These are phyloP conservation scores for Coniosporium apollinis DNA, from an alignment of 495 filamentous ascomycete species.

Conservation along the genomic window DNA sequence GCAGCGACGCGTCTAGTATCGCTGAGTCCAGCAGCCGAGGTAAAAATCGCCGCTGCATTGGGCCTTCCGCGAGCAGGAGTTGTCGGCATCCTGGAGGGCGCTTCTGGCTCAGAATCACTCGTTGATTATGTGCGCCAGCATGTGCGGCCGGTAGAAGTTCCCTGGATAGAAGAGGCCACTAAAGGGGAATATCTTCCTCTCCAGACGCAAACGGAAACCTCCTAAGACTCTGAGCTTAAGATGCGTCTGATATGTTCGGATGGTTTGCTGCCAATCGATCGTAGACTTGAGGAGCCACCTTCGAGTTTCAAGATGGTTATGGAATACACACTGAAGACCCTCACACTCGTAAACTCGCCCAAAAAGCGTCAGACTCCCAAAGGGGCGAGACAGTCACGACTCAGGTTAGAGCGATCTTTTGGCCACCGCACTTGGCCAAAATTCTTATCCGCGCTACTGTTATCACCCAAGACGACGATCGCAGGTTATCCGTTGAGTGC, in stretches of 20 bases:
- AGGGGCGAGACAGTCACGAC: too few species aligned
- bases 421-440: too few species aligned
- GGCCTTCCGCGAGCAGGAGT: conserved; percentile 41
- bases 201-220: background rate
- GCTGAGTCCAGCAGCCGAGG: conserved; percentile 35
- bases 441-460: too few species aligned
- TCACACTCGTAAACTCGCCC: background rate
- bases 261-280: too few species aligned
- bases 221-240: background rate
- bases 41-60: conserved; percentile 31
- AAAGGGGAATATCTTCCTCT: conserved; percentile 6
- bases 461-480: too few species aligned
- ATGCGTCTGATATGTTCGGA: too few species aligned
- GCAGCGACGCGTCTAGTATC: conserved; percentile 35
- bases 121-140: conserved; percentile 32
- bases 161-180: conserved; percentile 20
- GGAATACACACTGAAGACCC: background rate
- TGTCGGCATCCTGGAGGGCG: conserved; percentile 34
- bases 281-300: too few species aligned
- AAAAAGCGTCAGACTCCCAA: background rate
- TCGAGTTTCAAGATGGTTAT: too few species aligned
- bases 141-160: conserved; percentile 24
- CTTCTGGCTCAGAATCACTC: conserved; percentile 31
- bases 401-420: too few species aligned
- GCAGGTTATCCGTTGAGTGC: too few species aligned